Percentiles rank a stretch among this genome's conserved stretches.
phyloP scores from a whole-genome alignment of 2,329 filamentous ascomycete genomes.

The Cyphellophora attinorum region DNA sequence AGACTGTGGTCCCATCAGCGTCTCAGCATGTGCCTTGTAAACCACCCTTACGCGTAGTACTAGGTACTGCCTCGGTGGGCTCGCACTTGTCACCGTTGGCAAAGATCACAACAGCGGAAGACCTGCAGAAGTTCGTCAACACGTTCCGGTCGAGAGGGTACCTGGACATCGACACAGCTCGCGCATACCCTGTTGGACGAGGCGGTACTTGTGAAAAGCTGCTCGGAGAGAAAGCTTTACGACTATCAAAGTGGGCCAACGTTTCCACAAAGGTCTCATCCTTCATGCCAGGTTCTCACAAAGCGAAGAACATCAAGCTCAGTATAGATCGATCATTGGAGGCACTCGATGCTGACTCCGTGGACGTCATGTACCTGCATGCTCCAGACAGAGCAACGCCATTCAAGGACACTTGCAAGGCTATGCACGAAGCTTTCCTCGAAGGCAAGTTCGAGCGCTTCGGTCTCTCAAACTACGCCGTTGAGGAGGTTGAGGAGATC shows the following conservation, averaged over 20 bases:
- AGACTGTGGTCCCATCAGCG: constrained; percentile 7
- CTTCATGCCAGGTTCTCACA: constrained; percentile 20
- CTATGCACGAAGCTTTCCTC: constrained; percentile 31
- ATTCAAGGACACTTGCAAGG: constrained; percentile 31
- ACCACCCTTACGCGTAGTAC: constrained; percentile 18
- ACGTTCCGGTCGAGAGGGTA: constrained; percentile 19
- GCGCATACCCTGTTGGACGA: constrained; percentile 20
- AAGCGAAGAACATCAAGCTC: constrained; percentile 18
- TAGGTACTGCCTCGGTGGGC: constrained; percentile 21
- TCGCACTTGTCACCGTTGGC: constrained; percentile 18
- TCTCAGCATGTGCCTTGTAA: constrained; percentile 13
- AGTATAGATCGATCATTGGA: constrained; percentile 19
- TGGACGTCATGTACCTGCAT: constrained; percentile 33
- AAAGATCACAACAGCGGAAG: constrained; percentile 20
- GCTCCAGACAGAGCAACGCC: constrained; percentile 35
- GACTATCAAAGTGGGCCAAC: constrained; percentile 18
- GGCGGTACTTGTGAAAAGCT: constrained; percentile 21
- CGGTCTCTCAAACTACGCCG: constrained; percentile 38
- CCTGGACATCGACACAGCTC: constrained; percentile 21
- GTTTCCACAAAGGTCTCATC: constrained; percentile 20
- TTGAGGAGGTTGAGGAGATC: constrained; percentile 35
- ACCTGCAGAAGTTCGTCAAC: constrained; percentile 16
- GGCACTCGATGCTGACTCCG: constrained; percentile 17
- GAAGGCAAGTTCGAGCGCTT: constrained; percentile 37
- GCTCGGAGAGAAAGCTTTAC: constrained; percentile 17